Percentiles rank a stretch among this genome's conserved stretches.
These are phyloP conservation scores for Cunninghamia lanceolata DNA, from an alignment of 75 land plant species.

Conservation along the genomic window DNA sequence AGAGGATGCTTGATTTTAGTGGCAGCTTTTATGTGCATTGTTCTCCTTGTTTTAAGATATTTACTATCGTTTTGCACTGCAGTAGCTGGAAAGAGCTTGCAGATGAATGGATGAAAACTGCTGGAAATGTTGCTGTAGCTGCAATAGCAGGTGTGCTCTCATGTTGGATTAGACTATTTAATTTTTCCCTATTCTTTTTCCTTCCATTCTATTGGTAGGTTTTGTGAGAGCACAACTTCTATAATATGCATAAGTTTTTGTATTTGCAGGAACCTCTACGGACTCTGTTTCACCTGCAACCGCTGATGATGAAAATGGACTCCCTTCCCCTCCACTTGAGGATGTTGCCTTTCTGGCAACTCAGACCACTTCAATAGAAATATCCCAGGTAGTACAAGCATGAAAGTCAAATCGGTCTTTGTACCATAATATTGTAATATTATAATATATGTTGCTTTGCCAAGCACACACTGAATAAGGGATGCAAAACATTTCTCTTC, in stretches of 20 bases:
- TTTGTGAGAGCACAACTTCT: background rate
- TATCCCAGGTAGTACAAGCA: slow-evolving; percentile 50
- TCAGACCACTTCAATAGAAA: slow-evolving; percentile 45
- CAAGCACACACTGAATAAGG: background rate
- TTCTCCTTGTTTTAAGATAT: background rate
- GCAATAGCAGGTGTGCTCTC: slow-evolving; percentile 43
- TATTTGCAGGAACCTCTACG: slow-evolving; percentile 32
- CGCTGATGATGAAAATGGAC: slow-evolving; percentile 60
- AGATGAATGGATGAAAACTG: slow-evolving; percentile 69
- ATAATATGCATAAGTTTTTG: background rate
- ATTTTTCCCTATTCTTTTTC: background rate
- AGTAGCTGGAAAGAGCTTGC: slow-evolving; percentile 82
- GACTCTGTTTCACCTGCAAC: slow-evolving; percentile 45
- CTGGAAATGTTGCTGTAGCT: slow-evolving; percentile 48
- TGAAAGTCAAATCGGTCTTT: background rate
- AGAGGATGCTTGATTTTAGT: background rate
- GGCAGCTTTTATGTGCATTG: background rate
- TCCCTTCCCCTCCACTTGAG: slow-evolving; percentile 86
- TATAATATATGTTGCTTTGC: background rate
- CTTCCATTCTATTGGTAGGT: background rate
- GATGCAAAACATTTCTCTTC: background rate
- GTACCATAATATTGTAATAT: background rate
- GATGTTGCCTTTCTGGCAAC: slow-evolving; percentile 60
- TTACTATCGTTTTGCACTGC: slow-evolving; percentile 18
- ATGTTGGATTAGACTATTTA: background rate